A percentile compares a stretch with the other conserved stretches of the same genome.
phyloP scores from a whole-genome alignment of 192 early-diverging fungal species.

The Gonapodya sp. region DNA sequence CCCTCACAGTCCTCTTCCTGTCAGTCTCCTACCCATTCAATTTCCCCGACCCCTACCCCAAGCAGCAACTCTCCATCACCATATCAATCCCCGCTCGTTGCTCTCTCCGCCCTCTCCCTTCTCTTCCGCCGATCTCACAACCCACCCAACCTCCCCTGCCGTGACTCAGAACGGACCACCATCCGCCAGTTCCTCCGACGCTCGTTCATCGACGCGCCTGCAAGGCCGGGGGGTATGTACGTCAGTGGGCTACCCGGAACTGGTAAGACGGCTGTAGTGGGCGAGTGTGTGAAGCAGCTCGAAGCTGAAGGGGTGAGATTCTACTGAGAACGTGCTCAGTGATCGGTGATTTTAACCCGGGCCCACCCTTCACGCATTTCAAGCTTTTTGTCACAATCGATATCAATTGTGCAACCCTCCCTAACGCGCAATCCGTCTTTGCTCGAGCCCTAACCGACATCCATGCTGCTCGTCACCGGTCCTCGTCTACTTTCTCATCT shows the following conservation, averaged over 20 bases:
- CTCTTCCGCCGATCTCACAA: background rate
- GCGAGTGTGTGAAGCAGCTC: constrained; percentile 31
- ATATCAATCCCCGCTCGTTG: too few relatives aligned
- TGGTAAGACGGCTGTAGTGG: constrained; percentile 83
- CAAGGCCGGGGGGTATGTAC: constrained; percentile 60
- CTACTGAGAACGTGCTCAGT: constrained; percentile 42
- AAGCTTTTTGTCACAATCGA: background rate
- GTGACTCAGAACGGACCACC: background rate
- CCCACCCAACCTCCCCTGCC: background rate
- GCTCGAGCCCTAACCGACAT: background rate
- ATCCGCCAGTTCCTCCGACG: background rate
- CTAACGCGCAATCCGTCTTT: background rate
- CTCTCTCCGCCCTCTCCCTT: too few relatives aligned
- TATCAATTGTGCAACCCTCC: background rate
- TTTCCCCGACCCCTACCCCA: background rate
- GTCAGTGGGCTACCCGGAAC: constrained; percentile 88
- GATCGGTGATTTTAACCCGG: background rate
- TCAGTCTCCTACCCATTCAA: background rate
- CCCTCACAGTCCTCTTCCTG: background rate
- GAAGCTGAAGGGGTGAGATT: constrained; percentile 34
- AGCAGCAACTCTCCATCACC: background rate
- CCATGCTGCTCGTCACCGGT: background rate
- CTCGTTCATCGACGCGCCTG: background rate
- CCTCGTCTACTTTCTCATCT: too few relatives aligned
- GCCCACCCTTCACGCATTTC: background rate